Evolutionary conservation across 768 basidiomycete genomes (phyloP), one percentile per base, ranked within the genome.

Genomic region (Nidula microcarpa): DNA sequence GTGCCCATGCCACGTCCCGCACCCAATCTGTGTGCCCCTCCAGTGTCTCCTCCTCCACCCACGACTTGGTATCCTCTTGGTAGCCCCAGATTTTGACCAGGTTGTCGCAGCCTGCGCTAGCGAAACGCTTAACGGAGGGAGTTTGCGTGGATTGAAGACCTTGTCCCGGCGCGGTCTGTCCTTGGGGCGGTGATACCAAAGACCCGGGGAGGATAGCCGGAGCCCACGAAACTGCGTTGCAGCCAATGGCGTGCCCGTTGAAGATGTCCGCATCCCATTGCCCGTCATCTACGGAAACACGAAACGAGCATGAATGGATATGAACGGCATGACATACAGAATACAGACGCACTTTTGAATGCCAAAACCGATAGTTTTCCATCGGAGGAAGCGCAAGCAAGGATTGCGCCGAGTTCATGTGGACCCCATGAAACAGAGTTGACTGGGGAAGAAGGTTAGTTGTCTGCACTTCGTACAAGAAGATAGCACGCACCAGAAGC

Each of bases 341-440:
- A 33, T 36, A 2, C 30, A 4, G 2, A 49, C 30, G n/a, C 54
- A 94, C 94, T 93, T 83, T 97, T 95, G 77, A 98, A 98, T 6
- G 90, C 90, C 51, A 99, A 76, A 36, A 99, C 94, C 7, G 96
- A 98, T 41, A 99, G 81, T 67, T 95, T 96, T 57, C 96, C 95
- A 68, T 99, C 97, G 1, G 93, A 96, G 17, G 92, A 95, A 1
- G 96, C 96, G 64, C 97, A 99, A 4, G 94, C 96, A 39, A 98
- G 79, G 57, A 98, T 95, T 1, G 97, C 93, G 34, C 96, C 97
- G 11, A 98, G 82, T 66, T 98, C 96, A 61, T 97, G 94, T 2
- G 97, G 94, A n/a, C 96, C 96, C 97, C 97, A 99, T 0, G 93
- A 92, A 17, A 98, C 89, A 1, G 95, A 95, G 73, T 99, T 99